Evolutionary conservation across 2,329 filamentous ascomycete species (phyloP).

Genomic region (Pseudogymnoascus sp.): DNA sequence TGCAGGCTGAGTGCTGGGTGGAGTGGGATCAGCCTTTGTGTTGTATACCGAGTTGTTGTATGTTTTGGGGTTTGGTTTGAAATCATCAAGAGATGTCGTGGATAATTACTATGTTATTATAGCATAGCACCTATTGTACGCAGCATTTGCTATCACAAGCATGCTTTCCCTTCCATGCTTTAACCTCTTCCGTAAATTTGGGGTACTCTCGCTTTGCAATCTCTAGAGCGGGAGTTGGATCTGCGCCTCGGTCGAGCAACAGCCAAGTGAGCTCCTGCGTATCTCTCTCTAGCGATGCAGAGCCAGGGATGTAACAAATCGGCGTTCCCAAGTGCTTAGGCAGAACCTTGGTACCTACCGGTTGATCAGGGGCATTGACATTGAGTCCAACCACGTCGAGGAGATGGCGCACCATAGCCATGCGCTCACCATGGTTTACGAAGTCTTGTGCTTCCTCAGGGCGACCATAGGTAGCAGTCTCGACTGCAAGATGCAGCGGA

Average conservation of each 20-base stretch:
- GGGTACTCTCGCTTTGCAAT: not conserved
- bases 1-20: no score
- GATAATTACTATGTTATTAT: no score
- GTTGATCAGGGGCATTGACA: slow-evolving; percentile 10
- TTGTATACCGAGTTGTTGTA: no score
- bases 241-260: slow-evolving; percentile 12
- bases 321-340: slow-evolving; percentile 1
- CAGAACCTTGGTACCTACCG: not conserved
- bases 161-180: not conserved
- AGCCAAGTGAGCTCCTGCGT: slow-evolving; percentile 9
- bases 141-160: not conserved
- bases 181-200: not conserved
- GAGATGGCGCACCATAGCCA: slow-evolving; percentile 13
- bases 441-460: not conserved
- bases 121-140: not conserved
- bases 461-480: slow-evolving; percentile 1
- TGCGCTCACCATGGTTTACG: not conserved
- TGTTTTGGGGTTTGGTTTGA: no score
- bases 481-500: slow-evolving; percentile 10
- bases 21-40: no score
- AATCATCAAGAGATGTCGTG: no score
- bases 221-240: slow-evolving; percentile 6
- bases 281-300: not conserved
- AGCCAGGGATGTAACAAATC: slow-evolving; percentile 9
- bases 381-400: slow-evolving; percentile 11